Base-by-base conservation (phyloP, 1,284 basidiomycete species). In the Ganoderma sp. region DNA sequence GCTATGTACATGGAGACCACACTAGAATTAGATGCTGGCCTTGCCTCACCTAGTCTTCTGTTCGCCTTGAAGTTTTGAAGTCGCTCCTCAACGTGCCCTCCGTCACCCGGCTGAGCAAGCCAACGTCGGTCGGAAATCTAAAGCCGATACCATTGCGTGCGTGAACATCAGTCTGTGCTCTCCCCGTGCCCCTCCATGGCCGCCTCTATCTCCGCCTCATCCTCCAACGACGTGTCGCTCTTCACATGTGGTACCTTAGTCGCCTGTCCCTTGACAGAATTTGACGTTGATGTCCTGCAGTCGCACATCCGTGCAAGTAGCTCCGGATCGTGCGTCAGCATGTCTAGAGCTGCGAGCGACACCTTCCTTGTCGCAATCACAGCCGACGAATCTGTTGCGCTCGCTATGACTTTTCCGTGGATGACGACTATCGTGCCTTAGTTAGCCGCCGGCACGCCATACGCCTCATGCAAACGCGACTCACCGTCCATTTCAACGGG, bases 291-390 rank as follows among this genome's bases (percentile, higher is more conserved):
- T 77, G 79, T 56, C 74, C 73, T 67, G 75, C 92, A 94, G 78
- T 90, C 84, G 75, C 92, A 94, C 32, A 82, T 85, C 56, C 84
- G 82, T 15, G 82, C 78, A 75, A 94, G 79, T 69, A 93, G 88
- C 15, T 81, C 82, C 3, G 87, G 80, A 71, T 92, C 88, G 32
- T 84, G 85, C 70, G 91, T 85, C 59, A 94, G 77, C 14, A 85
- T 87, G 74, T 91, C 88, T 67, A 94, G 76, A 10, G 91, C 91
- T 22, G 81, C 80, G 62, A 85, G 73, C 10, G 89, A 89, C 7
- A 87, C 89, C 39, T 78, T 80, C 68, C 90, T 84, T 9, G 88
- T 84, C 17, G 91, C 90, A 22, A 84, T 80, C 25, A 83, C 79
- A 7, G 82, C 78, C 3, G 84, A 84, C 8, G 76, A 68, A 64